Evolutionary conservation across 208 protist species (phyloP), one percentile per base, ranked within the genome.

Genomic region (Trypanosoma cruzi): DNA sequence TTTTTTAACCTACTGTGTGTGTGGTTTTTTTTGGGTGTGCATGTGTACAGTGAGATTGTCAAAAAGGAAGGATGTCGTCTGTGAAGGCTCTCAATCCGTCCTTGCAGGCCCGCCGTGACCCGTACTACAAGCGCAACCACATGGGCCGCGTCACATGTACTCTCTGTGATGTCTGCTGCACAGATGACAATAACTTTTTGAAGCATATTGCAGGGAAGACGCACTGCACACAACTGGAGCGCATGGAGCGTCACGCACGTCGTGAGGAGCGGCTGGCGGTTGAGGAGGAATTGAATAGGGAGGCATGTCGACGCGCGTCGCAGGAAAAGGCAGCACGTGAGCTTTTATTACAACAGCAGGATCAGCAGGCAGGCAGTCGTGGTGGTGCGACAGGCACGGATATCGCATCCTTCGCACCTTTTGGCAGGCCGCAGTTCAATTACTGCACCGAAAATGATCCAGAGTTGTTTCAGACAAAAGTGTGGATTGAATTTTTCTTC

Each of bases 101-200:
- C 26, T 71, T 81, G 48, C 64, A 82, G 56, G 90, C 90, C 22
- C 46, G 75, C 4, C 64, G 66, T 13, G 81, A 82, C 59, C 80
- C 80, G 16, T 93, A 94, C 73, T 94, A 89, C 64, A 91, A 91
- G 69, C 74, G 84, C 14, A 96, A 96, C 63, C 88, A 96, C 77
- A 79, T 96, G 62, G 90, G 90, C 0, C 84, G 90, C 52, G 85
- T 90, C 22, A 79, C 78, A 3, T 96, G 90, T 66, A 92, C 81
- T 5, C 77, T 96, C 6, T 96, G 90, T 58, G 81, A 84, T 49
- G 65, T 94, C 46, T 85, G 82, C 68, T 94, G 88, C 72, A 84
- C 69, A 22, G 88, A 94, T 67, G 90, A 94, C 65, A 86, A 82
- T 40, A 85, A 90, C 40, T 96, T 96, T 44, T 70, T 96, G 0